phyloP scores from a whole-genome alignment of 1,284 basidiomycete species.

The Xerocomus nothofagi region DNA sequence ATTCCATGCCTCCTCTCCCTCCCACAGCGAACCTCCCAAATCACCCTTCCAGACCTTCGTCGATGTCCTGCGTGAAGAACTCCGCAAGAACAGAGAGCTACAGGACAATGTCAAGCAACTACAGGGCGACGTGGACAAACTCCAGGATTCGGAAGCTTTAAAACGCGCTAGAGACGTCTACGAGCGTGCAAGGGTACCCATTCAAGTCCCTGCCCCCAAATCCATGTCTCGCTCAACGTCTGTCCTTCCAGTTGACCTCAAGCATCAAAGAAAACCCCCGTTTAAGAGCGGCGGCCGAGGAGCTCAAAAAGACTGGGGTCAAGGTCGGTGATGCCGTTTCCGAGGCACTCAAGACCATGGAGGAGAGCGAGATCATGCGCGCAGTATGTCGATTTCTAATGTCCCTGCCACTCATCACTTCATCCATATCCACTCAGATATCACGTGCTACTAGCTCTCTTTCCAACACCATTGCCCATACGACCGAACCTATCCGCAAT shows the following conservation, averaged over 20 bases:
- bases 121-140: constrained; percentile 95
- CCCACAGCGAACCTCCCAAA: constrained; percentile 70
- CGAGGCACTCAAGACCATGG: constrained; percentile 88
- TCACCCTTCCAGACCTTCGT: constrained; percentile 97
- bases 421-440: constrained; percentile 47
- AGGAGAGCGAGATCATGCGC: constrained; percentile 91
- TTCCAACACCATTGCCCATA: constrained; percentile 75
- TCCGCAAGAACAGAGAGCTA: constrained; percentile 91
- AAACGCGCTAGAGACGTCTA: constrained; percentile 88
- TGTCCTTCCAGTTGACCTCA: constrained; percentile 67
- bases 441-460: constrained; percentile 79
- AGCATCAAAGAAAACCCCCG: constrained; percentile 97
- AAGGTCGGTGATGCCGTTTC: constrained; percentile 93
- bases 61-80: constrained; percentile 89
- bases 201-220: constrained; percentile 1
- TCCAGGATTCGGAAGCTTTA: constrained; percentile 98
- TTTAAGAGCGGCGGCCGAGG: constrained; percentile 87
- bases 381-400: constrained; percentile 50
- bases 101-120: constrained; percentile 97
- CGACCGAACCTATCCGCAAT: constrained; percentile 92
- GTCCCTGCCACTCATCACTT: not conserved
- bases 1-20: constrained; percentile 71
- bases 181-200: constrained; percentile 86
- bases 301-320: constrained; percentile 85
- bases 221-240: constrained; percentile 7